A percentile compares a stretch with the other conserved stretches of the same genome.
Conservation (phyloP, 257 asterid genomes). For the Solanum verrucosum region DNA sequence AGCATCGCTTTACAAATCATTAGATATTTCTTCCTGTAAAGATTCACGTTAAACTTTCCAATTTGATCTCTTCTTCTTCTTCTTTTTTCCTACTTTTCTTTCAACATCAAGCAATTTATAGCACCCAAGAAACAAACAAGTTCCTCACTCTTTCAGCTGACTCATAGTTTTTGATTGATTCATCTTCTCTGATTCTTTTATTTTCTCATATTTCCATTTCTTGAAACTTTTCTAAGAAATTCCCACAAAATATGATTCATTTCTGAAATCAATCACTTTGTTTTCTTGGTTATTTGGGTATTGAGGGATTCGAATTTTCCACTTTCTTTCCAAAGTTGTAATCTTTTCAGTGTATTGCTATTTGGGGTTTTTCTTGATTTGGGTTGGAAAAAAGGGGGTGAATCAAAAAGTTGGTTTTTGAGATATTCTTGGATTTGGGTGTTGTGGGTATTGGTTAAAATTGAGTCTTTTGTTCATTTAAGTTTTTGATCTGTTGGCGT, state of each 20-base stretch:
- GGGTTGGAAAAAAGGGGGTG: background rate
- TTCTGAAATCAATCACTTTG: background rate
- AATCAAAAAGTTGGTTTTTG: background rate
- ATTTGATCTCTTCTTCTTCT: background rate
- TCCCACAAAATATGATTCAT: background rate
- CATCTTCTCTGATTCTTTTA: background rate
- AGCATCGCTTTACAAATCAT: constrained; percentile 3
- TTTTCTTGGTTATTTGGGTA: background rate
- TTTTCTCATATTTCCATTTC: background rate
- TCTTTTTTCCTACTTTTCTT: background rate
- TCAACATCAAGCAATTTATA: constrained; percentile 19
- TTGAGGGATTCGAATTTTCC: background rate
- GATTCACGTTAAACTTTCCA: constrained; percentile 10
- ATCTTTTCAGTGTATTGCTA: background rate
- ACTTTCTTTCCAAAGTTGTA: background rate
- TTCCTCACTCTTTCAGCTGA: constrained; percentile 22
- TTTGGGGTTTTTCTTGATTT: background rate
- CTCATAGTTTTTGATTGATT: background rate
- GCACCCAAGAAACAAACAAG: constrained; percentile 15
- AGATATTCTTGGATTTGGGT: background rate
- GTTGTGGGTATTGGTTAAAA: background rate
- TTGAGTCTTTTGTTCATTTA: background rate
- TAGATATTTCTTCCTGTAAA: background rate
- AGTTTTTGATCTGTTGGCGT: background rate
- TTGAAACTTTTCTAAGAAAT: background rate